phyloP scores from a whole-genome alignment of 108 stramenopile genomes.

The Epithemia pelagica region DNA sequence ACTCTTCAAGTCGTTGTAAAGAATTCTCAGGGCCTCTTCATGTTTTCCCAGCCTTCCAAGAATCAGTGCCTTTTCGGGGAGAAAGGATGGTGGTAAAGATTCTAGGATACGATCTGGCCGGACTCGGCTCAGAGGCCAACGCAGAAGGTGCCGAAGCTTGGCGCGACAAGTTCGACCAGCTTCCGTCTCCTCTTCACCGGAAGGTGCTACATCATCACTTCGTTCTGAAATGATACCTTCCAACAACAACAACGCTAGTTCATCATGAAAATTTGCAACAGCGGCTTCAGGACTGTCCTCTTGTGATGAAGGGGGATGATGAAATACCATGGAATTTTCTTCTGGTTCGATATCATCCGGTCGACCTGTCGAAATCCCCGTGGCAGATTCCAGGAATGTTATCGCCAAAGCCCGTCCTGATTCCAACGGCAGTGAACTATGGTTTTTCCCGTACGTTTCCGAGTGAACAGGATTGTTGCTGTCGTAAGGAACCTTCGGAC shows the following conservation, averaged over 20 bases:
- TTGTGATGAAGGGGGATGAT: conserved; percentile 25
- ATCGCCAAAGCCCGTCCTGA: conserved; percentile 78
- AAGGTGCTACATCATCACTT: conserved; percentile 31
- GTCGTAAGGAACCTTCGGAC: conserved; percentile 25
- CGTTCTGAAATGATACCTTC: conserved; percentile 86
- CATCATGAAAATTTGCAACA: conserved; percentile 77
- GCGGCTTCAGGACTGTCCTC: conserved; percentile 30
- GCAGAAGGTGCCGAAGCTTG: conserved; percentile 64
- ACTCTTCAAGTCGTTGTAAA: conserved; percentile 65
- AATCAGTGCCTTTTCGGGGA: conserved; percentile 72
- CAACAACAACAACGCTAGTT: conserved; percentile 68
- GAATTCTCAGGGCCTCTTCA: conserved; percentile 77
- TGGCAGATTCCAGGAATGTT: conserved; percentile 72
- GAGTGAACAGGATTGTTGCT: conserved; percentile 36
- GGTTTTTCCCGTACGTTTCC: conserved; percentile 21
- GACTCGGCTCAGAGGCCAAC: conserved; percentile 67
- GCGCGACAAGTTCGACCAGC: conserved; percentile 64
- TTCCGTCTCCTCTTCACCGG: conserved; percentile 39
- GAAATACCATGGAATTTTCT: conserved; percentile 15
- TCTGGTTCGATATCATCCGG: conserved; percentile 26
- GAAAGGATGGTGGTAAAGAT: conserved; percentile 69
- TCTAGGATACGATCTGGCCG: conserved; percentile 64
- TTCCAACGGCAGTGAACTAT: conserved; percentile 47
- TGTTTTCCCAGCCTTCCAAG: conserved; percentile 80
- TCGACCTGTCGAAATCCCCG: conserved; percentile 73